These are phyloP conservation scores for Mrakia blollopis DNA, from an alignment of 768 basidiomycete species.

Conservation along the genomic window DNA sequence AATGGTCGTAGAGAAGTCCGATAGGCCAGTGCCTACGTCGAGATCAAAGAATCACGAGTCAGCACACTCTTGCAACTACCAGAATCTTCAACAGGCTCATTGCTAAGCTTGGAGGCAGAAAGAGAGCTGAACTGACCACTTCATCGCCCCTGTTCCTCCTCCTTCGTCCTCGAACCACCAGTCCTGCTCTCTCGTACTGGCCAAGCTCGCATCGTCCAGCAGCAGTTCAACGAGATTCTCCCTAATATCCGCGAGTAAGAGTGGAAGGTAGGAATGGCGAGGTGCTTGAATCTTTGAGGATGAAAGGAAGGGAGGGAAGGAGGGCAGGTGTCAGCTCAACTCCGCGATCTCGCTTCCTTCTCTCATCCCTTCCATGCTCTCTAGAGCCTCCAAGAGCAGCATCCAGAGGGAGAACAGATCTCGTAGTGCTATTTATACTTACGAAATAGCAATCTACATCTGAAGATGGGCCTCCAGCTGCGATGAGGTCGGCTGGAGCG, in stretches of 20 bases:
- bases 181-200: constrained; percentile 73
- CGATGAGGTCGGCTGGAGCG: constrained; percentile 80
- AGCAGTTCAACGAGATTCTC: constrained; percentile 86
- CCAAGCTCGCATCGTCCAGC: constrained; percentile 76
- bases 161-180: constrained; percentile 94
- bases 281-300: constrained; percentile 57
- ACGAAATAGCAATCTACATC: constrained; percentile 74
- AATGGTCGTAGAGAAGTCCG: constrained; percentile 77
- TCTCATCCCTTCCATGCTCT: not conserved
- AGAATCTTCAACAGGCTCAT: not conserved
- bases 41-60: not conserved
- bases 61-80: not conserved
- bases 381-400: not conserved
- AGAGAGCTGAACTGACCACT: constrained; percentile 33
- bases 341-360: not conserved
- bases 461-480: constrained; percentile 73
- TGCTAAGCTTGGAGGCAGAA: not conserved
- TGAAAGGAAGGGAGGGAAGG: not conserved
- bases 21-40: constrained; percentile 89
- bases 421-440: constrained; percentile 9
- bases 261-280: constrained; percentile 85
- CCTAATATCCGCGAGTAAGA: constrained; percentile 81
- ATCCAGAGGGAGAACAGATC: not conserved
- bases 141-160: constrained; percentile 31
- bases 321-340: not conserved